Evolutionary conservation across 106 monocot species (phyloP), one percentile per base, ranked within the genome.

Genomic region (Dendrobium chrysotoxum): DNA sequence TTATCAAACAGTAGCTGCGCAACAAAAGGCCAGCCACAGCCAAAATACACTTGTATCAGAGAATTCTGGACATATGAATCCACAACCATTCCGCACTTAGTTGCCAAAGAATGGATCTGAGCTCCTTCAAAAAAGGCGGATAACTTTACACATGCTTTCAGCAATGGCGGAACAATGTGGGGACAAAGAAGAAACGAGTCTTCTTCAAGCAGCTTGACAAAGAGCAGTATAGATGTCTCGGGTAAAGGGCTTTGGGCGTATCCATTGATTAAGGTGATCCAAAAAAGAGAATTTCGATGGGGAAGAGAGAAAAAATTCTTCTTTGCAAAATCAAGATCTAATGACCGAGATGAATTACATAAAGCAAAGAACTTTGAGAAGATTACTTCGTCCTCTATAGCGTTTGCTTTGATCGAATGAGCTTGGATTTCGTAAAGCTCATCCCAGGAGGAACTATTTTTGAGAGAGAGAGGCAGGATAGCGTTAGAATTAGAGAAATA

Each of bases 61-160:
- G 85, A 73, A 28, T 83, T 88, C 72, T 75, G 66, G 23, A 88
- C 80, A 80, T 83, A 85, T 1, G 68, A 20, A 81, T 88, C 83
- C 21, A 21, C 26, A 10, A 75, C 79, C 28, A 54, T 53, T 67
- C 71, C 55, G 15, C 10, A 55, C 55, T 55, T 55, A 55, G 16
- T 55, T 2, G 55, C 9, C 15, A 15, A 55, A 2, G 15, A 55
- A 54, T 54, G 54, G 54, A 54, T 54, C 54, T 54, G 54, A 13
- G 12, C 15, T 15, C 54, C 54, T 15, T 90, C 84, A 12, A 41
- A 71, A 73, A 61, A 28, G 0, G 84, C 82, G 26, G 21, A 38
- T 21, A 79, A 44, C n/a, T 71, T 78, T 3, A 79, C 79, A 30
- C 88, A 90, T 21, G 88, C 80, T 76, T 88, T 92, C 31, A 90